Base-by-base conservation (phyloP, 306 rosid genomes). In the Ormosia emarginata region DNA sequence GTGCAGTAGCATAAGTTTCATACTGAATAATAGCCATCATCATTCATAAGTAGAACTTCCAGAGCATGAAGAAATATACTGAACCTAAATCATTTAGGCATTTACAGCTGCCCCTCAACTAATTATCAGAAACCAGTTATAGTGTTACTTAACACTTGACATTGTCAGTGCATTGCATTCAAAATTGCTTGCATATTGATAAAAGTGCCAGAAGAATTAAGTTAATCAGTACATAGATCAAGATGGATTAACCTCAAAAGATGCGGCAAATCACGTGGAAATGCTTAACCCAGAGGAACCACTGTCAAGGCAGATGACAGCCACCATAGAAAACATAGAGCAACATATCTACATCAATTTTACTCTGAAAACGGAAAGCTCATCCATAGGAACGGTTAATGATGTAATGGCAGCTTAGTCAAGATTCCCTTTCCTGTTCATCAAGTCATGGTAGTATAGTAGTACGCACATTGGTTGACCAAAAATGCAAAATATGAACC, bases 391-490 rank as follows among this genome's bases (percentile, higher is more conserved):
- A 44, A 5, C 74, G 52, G 79, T 53, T 12, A 30, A 69, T 50
- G 57, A 41, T 80, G 71, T 5, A 24, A 29, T 33, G 6, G 24
- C 39, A 67, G 53, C 65, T 87, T 80, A 88, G 63, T 87, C 86
- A n/a, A 67, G 39, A 79, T 79, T 76, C 77, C 90, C 93, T 67
- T 90, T 87, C 72, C 93, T 85, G 86, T 92, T 95, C 96, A 95
- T 89, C 92, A 93, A 79, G 88, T 95, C 99, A 18, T 95, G 99
- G 87, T 95, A 95, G 79, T 95, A 95, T 4, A 95, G 87, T 67
- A 95, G 89, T 71, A 95, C 83, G 47, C 93, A 89, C 98, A 90
- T 95, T 4, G 98, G 99, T 85, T 95, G 99, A 24, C 99, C 99
- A 37, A 95, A 89, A 83, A 95, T 95, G 72, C 98, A 81, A 82